Evolutionary conservation across 2,329 filamentous ascomycete genomes (phyloP).

Genomic region (Didymella sp.): DNA sequence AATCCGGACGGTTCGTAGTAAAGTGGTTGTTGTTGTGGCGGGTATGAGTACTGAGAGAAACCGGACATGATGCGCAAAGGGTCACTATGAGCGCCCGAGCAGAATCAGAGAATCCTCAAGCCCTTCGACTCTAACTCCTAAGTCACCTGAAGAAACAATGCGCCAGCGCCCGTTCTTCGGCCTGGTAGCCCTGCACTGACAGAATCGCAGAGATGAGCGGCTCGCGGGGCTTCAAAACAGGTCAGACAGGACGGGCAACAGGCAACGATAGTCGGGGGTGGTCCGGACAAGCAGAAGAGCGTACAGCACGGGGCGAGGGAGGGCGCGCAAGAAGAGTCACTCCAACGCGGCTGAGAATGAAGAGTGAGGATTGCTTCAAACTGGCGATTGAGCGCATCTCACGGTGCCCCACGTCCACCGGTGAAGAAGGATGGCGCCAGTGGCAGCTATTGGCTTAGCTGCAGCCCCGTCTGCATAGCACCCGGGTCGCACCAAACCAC

Average conservation of each 20-base stretch:
- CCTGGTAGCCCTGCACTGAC: slow-evolving; percentile 29
- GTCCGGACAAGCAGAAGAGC: slow-evolving; percentile 34
- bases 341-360: slow-evolving; percentile 38
- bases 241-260: slow-evolving; percentile 30
- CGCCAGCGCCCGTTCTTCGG: slow-evolving; percentile 32
- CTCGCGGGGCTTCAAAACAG: slow-evolving; percentile 29
- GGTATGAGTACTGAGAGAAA: slow-evolving; percentile 32
- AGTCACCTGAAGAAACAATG: slow-evolving; percentile 26
- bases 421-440: slow-evolving; percentile 38
- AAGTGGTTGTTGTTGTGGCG: slow-evolving; percentile 32
- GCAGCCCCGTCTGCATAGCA: slow-evolving; percentile 39
- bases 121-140: slow-evolving; percentile 38
- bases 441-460: slow-evolving; percentile 46
- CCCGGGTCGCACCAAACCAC: slow-evolving; percentile 41
- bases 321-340: slow-evolving; percentile 39
- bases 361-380: slow-evolving; percentile 34
- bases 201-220: slow-evolving; percentile 25
- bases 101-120: slow-evolving; percentile 30
- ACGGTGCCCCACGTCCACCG: slow-evolving; percentile 47
- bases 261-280: slow-evolving; percentile 29
- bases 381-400: slow-evolving; percentile 36
- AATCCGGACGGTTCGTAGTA: slow-evolving; percentile 31
- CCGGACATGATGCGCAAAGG: slow-evolving; percentile 42
- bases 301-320: slow-evolving; percentile 41
- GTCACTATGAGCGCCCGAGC: slow-evolving; percentile 28